Evolutionary conservation across 2,329 filamentous ascomycete species (phyloP).

Genomic region (Microdochium nivale): DNA sequence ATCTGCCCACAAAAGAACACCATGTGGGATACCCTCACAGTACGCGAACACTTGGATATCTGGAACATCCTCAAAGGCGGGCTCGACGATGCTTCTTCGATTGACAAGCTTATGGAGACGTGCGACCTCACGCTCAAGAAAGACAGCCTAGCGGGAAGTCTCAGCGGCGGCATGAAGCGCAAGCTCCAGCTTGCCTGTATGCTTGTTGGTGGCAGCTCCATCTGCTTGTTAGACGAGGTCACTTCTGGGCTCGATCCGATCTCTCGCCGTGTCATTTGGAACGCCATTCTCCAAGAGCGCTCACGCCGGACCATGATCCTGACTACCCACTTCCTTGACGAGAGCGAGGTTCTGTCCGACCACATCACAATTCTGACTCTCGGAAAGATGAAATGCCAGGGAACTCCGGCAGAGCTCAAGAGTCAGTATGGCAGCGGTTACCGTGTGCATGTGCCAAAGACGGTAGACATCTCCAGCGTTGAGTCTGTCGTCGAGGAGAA

Average conservation of each 20-base stretch:
- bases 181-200: conserved; percentile 73
- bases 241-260: conserved; percentile 66
- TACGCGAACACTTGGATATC: conserved; percentile 60
- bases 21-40: conserved; percentile 64
- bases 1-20: conserved; percentile 71
- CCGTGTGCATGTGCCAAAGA: conserved; percentile 16
- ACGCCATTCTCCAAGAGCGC: conserved; percentile 15
- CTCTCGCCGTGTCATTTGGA: conserved; percentile 36
- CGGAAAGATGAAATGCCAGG: conserved; percentile 17
- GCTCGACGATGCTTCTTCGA: conserved; percentile 32
- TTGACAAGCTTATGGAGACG: conserved; percentile 42
- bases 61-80: conserved; percentile 61
- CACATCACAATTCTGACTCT: conserved; percentile 16
- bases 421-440: conserved; percentile 20
- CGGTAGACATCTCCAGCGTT: conserved; percentile 10
- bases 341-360: conserved; percentile 16
- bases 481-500: conserved; percentile 11
- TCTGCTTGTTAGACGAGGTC: conserved; percentile 70
- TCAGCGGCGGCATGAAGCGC: conserved; percentile 69
- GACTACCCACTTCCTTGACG: conserved; percentile 19
- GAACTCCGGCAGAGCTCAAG: conserved; percentile 19
- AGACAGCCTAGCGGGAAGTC: conserved; percentile 49
- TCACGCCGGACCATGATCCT: conserved; percentile 15
- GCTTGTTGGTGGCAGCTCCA: conserved; percentile 63
- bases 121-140: conserved; percentile 61